Evolutionary conservation across 352 stramenopile species (phyloP), one percentile per base, ranked within the genome.

Genomic region (Pythium oligandrum): DNA sequence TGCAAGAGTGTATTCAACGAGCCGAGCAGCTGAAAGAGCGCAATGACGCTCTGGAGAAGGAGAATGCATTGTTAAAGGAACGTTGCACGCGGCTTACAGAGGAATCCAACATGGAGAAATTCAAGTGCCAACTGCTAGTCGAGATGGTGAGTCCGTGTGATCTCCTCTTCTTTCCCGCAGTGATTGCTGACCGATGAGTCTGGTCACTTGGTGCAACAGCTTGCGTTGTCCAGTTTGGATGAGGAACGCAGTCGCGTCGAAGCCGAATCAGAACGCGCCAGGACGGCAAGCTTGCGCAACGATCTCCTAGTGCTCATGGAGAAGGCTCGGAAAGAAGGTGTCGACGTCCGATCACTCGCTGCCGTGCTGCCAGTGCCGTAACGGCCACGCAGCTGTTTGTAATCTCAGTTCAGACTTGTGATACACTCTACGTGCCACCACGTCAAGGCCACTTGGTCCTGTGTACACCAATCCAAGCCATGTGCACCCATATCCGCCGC

Each of bases 41-140:
- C 7, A 86, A 83, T 34, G 57, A 57, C 12, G 44, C 53, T 1
- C 59, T 95, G 0, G 75, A 90, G 44, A 61, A 54, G 6, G 84
- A 92, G 53, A 90, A 92, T 53, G 52, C 59, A 1, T 59, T 78
- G 44, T 66, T 95, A 33, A 61, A 63, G 37, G 78, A 90, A 31
- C 77, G 73, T 26, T 86, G 68, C 35, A 36, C 56, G 5, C 80
- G 84, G 11, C 67, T 93, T 55, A 78, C 65, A 2, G 80, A 93
- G 44, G 84, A 93, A 44, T 86, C 72, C 42, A 92, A 92, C 55
- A 90, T 95, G 77, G 81, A 90, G 44, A 91, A 92, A 51, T 95
- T 95, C 57, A 95, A 90, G 58, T 90, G 82, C 51, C 80, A 93
- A 52, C 63, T 95, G 34, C 77, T 95, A 49, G 69, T 95, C 6